Percentiles rank a stretch among this genome's conserved stretches.
phyloP scores from a whole-genome alignment of 23 red algal genomes.

The Gracilaria gracilis region DNA sequence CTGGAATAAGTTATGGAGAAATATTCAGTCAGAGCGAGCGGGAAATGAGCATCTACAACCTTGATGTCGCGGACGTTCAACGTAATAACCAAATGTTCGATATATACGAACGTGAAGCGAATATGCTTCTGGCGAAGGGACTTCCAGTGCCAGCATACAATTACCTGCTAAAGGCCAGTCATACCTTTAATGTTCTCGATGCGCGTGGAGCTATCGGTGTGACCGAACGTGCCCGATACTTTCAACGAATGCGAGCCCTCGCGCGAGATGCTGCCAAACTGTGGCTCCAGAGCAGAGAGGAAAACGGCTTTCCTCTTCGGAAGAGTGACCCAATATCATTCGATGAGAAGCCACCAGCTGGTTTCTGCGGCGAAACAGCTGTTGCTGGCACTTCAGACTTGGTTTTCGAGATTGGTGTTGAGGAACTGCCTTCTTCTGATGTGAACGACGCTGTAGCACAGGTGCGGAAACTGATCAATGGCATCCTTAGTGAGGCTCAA shows the following conservation, averaged over 20 bases:
- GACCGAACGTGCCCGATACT: conserved; percentile 92
- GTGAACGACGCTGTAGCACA: conserved; percentile 73
- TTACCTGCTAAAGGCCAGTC: conserved; percentile 93
- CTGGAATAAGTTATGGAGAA: conserved; percentile 89
- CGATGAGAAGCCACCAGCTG: not conserved
- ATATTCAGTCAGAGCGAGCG: conserved; percentile 91
- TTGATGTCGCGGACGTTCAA: conserved; percentile 92
- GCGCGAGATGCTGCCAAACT: conserved; percentile 88
- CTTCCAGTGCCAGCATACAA: conserved; percentile 96
- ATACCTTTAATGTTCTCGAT: conserved; percentile 97
- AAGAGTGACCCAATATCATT: not conserved
- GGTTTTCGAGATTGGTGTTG: conserved; percentile 91
- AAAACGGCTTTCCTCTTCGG: conserved; percentile 85
- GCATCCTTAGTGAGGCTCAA: conserved; percentile 51
- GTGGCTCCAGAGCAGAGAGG: conserved; percentile 89
- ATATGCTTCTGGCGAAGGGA: conserved; percentile 71
- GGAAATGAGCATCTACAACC: conserved; percentile 97
- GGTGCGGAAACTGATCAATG: conserved; percentile 59
- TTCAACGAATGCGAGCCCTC: conserved; percentile 89
- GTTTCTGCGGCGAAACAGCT: not conserved
- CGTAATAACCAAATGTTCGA: conserved; percentile 83
- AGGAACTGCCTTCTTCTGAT: conserved; percentile 90
- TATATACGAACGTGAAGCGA: conserved; percentile 89
- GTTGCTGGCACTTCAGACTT: conserved; percentile 46
- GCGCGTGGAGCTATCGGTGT: conserved; percentile 97